Evolutionary conservation across 768 basidiomycete species (phyloP), one percentile per base, ranked within the genome.

Genomic region (Lactifluus rugatus): DNA sequence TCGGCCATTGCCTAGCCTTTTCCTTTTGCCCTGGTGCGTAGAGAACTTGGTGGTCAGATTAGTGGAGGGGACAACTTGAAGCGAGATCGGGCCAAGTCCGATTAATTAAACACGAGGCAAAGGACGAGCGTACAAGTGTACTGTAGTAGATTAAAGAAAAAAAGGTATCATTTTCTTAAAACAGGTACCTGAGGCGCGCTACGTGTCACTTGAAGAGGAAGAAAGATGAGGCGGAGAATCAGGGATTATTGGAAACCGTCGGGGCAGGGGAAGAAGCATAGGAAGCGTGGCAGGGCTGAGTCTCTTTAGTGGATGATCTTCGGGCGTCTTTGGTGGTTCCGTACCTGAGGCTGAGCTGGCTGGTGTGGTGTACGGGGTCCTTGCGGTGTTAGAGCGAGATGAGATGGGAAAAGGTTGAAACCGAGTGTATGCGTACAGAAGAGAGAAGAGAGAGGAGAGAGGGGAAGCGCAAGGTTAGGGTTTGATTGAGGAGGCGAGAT

Each of bases 51-150:
- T n/a, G n/a, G n/a, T n/a, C n/a, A n/a, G n/a, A 32, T 17, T 16
- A 26, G 10, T 14, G 16, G 26, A n/a, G 5, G 17, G 17, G 21
- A n/a, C n/a, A n/a, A n/a, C n/a, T n/a, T n/a, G 9, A 54, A 44
- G 58, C 47, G 58, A 60, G 58, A 59, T 59, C 52, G 21, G 34
- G 42, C 23, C 2, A 46, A 26, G 28, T 9, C 13, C 55, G 58
- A 60, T 60, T 54, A 55, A 60, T 60, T 60, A 46, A 54, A 54
- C 52, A 59, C 41, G 58, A 60, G 58, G 58, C 52, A n/a, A 47
- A 11, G 23, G 13, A 37, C 10, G 25, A n/a, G 54, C n/a, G 2
- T 28, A 17, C 8, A 17, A 28, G 36, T n/a, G n/a, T n/a, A n/a
- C n/a, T n/a, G n/a, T n/a, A n/a, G n/a, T n/a, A n/a, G n/a, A n/a